Base-by-base conservation (phyloP, 345 rosid genomes). In the Cardamine resedifolia region DNA sequence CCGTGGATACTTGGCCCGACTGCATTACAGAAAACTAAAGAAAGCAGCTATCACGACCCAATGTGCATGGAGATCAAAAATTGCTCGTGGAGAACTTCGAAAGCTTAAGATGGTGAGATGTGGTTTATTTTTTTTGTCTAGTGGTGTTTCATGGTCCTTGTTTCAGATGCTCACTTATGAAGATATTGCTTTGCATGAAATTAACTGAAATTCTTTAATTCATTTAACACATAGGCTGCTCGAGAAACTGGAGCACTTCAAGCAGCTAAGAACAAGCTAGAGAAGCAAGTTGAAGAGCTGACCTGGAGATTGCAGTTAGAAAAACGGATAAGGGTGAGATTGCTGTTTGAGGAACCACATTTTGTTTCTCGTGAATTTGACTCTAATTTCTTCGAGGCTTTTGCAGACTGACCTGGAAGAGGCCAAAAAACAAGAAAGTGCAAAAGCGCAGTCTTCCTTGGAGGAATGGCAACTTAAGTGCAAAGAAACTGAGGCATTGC, bases 171-270 rank as follows among this genome's bases (percentile, higher is more conserved):
- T 49, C 34, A 28, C 53, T 30, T 39, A 3, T 39, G 48, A 38
- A 36, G 65, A 36, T 34, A 11, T 30, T 14, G 14, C 18, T 39
- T 57, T 47, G 26, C 20, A 62, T 76, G 44, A 55, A 53, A 28
- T 7, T 56, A n/a, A 33, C 26, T 23, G 9, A n/a, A 10, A 38
- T 56, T 39, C 34, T 77, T n/a, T 69, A 63, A 15, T 59, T 65
- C 8, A 9, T 19, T 70, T 33, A 60, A 47, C 71, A 31, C 86
- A 30, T 67, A 92, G 99, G 98, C 99, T 80, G 99, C 99, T 19
- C 85, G 87, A 77, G 99, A 96, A 85, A 92, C 99, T 16, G 99
- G 99, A 74, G 99, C 99, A 75, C 94, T 95, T 79, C 98, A 96
- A 83, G 99, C 85, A 66, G 99, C 99, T 72, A 96, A 96, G 77